A percentile compares a stretch with the other conserved stretches of the same genome.
Conservation (phyloP, 495 filamentous ascomycete genomes). For the Talaromyces thailandensis region DNA sequence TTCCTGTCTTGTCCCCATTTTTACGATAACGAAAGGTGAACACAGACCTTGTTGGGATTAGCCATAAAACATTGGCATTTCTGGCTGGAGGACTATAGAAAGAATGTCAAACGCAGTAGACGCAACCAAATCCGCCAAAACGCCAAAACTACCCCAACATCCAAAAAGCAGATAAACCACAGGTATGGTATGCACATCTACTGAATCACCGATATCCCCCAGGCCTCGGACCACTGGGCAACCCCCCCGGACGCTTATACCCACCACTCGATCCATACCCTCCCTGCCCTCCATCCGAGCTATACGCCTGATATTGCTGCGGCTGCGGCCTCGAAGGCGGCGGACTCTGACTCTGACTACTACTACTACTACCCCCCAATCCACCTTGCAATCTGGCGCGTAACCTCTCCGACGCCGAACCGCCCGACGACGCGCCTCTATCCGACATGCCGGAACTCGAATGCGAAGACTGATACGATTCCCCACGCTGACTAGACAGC, state of each 20-base stretch:
- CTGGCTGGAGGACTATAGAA: not conserved
- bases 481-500: constrained; percentile 59
- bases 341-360: constrained; percentile 4
- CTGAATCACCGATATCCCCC: not conserved
- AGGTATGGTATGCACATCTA: not conserved
- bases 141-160: not conserved
- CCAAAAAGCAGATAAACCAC: not conserved
- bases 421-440: constrained; percentile 39
- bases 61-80: not conserved
- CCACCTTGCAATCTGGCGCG: constrained; percentile 57
- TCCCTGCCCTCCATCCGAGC: not conserved
- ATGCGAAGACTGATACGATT: constrained; percentile 54
- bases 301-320: not conserved
- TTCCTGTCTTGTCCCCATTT: too few species aligned
- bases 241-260: not conserved
- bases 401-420: constrained; percentile 58
- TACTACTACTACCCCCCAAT: constrained; percentile 11
- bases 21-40: not conserved
- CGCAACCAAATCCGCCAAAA: not conserved
- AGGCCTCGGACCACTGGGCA: not conserved
- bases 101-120: not conserved
- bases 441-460: constrained; percentile 22
- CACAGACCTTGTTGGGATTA: not conserved
- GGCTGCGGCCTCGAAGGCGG: constrained; percentile 1
- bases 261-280: not conserved